Evolutionary conservation across 2,329 filamentous ascomycete genomes (phyloP).

Genomic region (Orbilia ellipsospora): DNA sequence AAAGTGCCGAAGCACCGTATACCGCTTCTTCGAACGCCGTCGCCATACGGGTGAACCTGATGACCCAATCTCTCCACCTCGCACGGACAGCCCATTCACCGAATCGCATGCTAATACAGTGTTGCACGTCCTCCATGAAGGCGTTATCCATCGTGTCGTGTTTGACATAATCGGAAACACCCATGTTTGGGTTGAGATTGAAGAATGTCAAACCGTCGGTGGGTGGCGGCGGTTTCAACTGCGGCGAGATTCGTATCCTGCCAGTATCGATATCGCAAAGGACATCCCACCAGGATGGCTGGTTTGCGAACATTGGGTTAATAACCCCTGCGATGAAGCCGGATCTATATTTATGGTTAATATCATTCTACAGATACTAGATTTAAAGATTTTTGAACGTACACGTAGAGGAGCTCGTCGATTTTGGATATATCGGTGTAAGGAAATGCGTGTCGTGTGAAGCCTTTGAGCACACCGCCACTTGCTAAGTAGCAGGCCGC

Average conservation of each 20-base stretch:
- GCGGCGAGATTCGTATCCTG: slow-evolving; percentile 91
- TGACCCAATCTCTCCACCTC: slow-evolving; percentile 95
- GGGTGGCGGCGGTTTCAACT: slow-evolving; percentile 80
- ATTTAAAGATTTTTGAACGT: not conserved
- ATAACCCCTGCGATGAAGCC: slow-evolving; percentile 98
- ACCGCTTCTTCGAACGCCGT: slow-evolving; percentile 96
- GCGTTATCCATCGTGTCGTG: slow-evolving; percentile 78
- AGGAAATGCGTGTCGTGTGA: slow-evolving; percentile 94
- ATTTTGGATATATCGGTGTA: slow-evolving; percentile 99
- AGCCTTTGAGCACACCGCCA: slow-evolving; percentile 89
- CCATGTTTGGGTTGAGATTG: slow-evolving; percentile 65
- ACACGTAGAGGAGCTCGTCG: slow-evolving; percentile 90
- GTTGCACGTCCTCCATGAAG: slow-evolving; percentile 87
- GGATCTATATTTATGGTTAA: slow-evolving; percentile 64
- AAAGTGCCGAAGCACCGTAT: slow-evolving; percentile 89
- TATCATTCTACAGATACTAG: not conserved
- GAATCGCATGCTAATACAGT: slow-evolving; percentile 84
- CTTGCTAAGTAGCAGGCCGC: slow-evolving; percentile 95
- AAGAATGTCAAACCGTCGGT: slow-evolving; percentile 91
- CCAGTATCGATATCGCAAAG: slow-evolving; percentile 92
- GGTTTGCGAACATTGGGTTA: slow-evolving; percentile 93
- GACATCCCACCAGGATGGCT: slow-evolving; percentile 98
- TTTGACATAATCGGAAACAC: slow-evolving; percentile 55
- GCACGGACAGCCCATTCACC: slow-evolving; percentile 90
- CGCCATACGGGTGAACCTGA: slow-evolving; percentile 89